Evolutionary conservation across 2,329 filamentous ascomycete species (phyloP).

Genomic region (Fusarium domesticum): DNA sequence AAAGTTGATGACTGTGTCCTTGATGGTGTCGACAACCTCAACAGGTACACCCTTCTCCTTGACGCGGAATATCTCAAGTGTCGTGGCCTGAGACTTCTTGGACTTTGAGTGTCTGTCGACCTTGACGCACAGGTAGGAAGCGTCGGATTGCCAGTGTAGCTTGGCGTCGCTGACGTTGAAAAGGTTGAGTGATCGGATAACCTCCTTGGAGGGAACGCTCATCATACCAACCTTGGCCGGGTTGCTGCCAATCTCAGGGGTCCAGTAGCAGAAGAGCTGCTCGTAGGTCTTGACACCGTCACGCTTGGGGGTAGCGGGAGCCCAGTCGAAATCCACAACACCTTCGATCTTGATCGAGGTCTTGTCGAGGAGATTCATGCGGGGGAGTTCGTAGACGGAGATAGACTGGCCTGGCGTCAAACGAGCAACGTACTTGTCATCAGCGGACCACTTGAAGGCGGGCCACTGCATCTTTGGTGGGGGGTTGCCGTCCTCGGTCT

Average conservation of each 20-base stretch:
- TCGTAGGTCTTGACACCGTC: conserved; percentile 89
- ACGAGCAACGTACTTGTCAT: conserved; percentile 94
- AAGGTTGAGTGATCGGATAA: conserved; percentile 90
- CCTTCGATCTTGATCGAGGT: conserved; percentile 94
- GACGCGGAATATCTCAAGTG: conserved; percentile 96
- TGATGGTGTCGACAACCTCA: conserved; percentile 95
- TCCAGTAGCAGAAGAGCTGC: conserved; percentile 98
- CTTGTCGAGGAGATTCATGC: conserved; percentile 89
- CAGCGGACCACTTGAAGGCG: conserved; percentile 98
- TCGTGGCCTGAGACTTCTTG: conserved; percentile 96
- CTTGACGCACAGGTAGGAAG: conserved; percentile 93
- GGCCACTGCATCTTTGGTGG: conserved; percentile 93
- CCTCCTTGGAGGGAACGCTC: conserved; percentile 91
- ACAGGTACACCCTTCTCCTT: conserved; percentile 97
- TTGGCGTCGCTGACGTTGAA: conserved; percentile 98
- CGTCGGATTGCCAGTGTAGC: conserved; percentile 97
- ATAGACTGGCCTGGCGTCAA: conserved; percentile 86
- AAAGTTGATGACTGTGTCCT: conserved; percentile 99
- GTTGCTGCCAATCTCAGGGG: conserved; percentile 95
- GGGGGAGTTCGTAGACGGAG: conserved; percentile 83
- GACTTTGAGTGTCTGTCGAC: conserved; percentile 98
- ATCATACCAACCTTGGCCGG: conserved; percentile 96
- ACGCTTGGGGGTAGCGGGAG: conserved; percentile 75
- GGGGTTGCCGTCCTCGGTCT: conserved; percentile 57
- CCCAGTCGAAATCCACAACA: conserved; percentile 97